Base-by-base conservation (phyloP, 257 asterid genomes). In the Lantana camara region DNA sequence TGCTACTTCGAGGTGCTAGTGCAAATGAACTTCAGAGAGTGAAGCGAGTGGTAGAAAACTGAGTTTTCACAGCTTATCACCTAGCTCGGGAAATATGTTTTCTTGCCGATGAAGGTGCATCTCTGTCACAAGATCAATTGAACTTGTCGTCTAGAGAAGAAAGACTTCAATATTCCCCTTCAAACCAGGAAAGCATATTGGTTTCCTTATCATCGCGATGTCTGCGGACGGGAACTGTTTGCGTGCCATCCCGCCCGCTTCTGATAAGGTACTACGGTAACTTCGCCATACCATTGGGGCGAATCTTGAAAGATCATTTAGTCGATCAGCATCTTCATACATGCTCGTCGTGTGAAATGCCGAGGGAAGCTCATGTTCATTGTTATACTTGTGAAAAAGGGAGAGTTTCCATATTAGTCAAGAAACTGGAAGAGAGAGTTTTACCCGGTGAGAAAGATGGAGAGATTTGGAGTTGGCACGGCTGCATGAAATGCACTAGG, bases 391-490 rank as follows among this genome's bases (percentile, higher is more conserved):
- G 90, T 73, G 88, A 82, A 37, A 94, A 93, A 76, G 98, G 98
- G 64, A 80, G 94, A 47, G 91, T 93, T 54, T 89, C 92, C 11
- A 93, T 93, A 71, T 85, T 96, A 22, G 98, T 93, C 35, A 89
- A 89, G 86, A 89, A 83, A 79, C 82, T 93, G 64, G 78, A 82
- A 16, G 97, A 87, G 64, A 69, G 80, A 60, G 77, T 79, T 32
- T 77, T 93, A 60, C 90, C 87, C 4, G 98, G 98, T 64, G 93
- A 85, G 71, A 81, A 57, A 66, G 98, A 87, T 63, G 96, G 97
- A 68, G 87, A 82, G 79, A 89, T 92, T 73, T 92, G 98, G 98
- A 89, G 89, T 97, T 92, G 98, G 98, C 98, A 87, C 71, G 82
- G 98, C 77, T 92, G 98, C 82, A 77, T 92, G 49, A 84, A 80